Percentiles rank a stretch among this genome's conserved stretches.
phyloP scores from a whole-genome alignment of 495 filamentous ascomycete species.

The Massariosphaeria phaeospora region DNA sequence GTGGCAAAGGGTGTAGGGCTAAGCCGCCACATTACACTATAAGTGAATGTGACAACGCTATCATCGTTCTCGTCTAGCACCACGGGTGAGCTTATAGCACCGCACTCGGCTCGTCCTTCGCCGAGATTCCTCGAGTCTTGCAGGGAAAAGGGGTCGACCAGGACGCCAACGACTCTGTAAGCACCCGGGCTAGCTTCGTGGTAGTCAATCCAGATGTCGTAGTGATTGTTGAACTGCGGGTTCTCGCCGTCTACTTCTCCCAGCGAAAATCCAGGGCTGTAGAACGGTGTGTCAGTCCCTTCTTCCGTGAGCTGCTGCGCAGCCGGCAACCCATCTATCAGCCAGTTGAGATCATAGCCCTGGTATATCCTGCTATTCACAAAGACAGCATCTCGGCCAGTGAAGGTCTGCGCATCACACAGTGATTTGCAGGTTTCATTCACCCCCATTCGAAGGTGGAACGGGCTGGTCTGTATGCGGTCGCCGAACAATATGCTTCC shows the following conservation, averaged over 20 bases:
- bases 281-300: constrained; percentile 68
- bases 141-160: constrained; percentile 74
- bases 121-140: constrained; percentile 52
- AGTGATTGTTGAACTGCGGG: constrained; percentile 80
- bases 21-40: constrained; percentile 78
- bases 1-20: constrained; percentile 87
- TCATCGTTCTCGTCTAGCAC: constrained; percentile 60
- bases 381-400: constrained; percentile 64
- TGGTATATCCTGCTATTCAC: constrained; percentile 76
- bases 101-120: constrained; percentile 59
- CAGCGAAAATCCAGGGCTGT: constrained; percentile 81
- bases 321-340: constrained; percentile 88
- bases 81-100: constrained; percentile 48
- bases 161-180: constrained; percentile 84
- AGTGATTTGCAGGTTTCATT: constrained; percentile 83
- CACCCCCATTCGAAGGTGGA: constrained; percentile 73
- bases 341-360: constrained; percentile 87
- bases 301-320: constrained; percentile 71
- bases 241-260: constrained; percentile 52
- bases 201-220: constrained; percentile 89
- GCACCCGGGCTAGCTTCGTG: constrained; percentile 65
- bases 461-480: constrained; percentile 86
- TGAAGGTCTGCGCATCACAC: constrained; percentile 62
- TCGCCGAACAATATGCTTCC: constrained; percentile 97
- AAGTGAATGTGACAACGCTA: constrained; percentile 77